Conservation (phyloP, 306 rosid species). For the Begonia fuchsioides region DNA sequence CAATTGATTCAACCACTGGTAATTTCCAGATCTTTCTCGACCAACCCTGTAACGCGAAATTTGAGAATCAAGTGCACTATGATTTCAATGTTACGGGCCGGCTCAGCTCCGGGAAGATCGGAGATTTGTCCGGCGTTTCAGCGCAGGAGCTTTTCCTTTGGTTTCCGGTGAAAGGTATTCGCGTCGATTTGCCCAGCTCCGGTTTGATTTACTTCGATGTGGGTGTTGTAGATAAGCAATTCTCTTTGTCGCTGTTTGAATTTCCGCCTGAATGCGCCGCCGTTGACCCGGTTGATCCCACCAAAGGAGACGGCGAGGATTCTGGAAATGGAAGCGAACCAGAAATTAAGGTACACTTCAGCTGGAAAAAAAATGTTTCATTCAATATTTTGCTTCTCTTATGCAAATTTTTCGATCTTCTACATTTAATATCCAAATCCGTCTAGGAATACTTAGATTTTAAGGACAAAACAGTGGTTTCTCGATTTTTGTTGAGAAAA, state of each 20-base stretch:
- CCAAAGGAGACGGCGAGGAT: not conserved
- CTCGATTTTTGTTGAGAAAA: too few species aligned
- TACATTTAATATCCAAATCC: too few species aligned
- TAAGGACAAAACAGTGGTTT: too few species aligned
- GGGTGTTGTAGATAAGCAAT: slow-evolving; percentile 85
- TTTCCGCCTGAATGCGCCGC: slow-evolving; percentile 55
- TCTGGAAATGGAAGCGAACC: not conserved
- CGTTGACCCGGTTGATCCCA: slow-evolving; percentile 22
- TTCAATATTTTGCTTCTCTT: too few species aligned
- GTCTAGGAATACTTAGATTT: too few species aligned
- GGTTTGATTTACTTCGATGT: slow-evolving; percentile 77
- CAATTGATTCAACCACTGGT: slow-evolving; percentile 24
- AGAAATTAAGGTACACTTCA: slow-evolving; percentile 7
- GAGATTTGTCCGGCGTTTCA: slow-evolving; percentile 46
- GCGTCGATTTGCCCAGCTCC: slow-evolving; percentile 57
- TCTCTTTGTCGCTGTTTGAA: slow-evolving; percentile 63
- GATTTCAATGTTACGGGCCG: slow-evolving; percentile 53
- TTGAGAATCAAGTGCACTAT: slow-evolving; percentile 78
- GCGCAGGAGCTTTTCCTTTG: slow-evolving; percentile 84
- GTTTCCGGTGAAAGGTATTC: slow-evolving; percentile 77
- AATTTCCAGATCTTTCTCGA: slow-evolving; percentile 40
- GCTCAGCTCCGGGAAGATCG: slow-evolving; percentile 44
- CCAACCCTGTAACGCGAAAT: slow-evolving; percentile 68
- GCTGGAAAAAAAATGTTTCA: too few species aligned
- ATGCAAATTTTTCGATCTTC: too few species aligned